These are phyloP conservation scores for Cercospora zeina DNA, from an alignment of 2,329 filamentous ascomycete species.

Conservation along the genomic window DNA sequence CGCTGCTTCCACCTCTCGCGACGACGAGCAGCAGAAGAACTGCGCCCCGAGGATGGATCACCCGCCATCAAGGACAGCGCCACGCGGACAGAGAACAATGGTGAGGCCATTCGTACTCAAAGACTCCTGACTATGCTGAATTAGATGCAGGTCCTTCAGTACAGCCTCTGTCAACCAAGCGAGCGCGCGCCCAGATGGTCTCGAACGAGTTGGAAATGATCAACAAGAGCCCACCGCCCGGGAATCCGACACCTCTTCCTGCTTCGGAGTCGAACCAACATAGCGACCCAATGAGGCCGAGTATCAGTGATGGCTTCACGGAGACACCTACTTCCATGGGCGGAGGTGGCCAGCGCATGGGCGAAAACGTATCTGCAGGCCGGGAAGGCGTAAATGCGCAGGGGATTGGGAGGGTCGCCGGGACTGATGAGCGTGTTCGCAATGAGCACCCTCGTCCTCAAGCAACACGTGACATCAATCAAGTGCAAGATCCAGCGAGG, in stretches of 20 bases:
- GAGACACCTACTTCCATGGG: conserved; percentile 23
- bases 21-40: conserved; percentile 17
- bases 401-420: conserved; percentile 22
- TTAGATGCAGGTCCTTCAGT: conserved; percentile 11
- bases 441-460: conserved; percentile 22
- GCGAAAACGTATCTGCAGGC: conserved; percentile 29
- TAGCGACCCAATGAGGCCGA: conserved; percentile 20
- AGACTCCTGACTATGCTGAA: neutral
- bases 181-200: conserved; percentile 29
- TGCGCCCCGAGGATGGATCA: conserved; percentile 19
- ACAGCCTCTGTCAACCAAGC: conserved; percentile 13
- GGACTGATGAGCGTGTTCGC: conserved; percentile 17
- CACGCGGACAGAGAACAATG: conserved; percentile 12
- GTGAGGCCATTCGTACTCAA: neutral
- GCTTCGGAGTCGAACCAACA: conserved; percentile 21
- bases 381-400: conserved; percentile 33
- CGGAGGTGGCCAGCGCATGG: conserved; percentile 25
- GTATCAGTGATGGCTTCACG: conserved; percentile 24
- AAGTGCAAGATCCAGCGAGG: conserved; percentile 21
- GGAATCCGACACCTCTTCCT: conserved; percentile 17
- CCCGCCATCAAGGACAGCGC: conserved; percentile 16
- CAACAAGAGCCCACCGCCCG: conserved; percentile 30
- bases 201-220: conserved; percentile 34
- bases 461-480: conserved; percentile 7
- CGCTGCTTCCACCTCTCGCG: conserved; percentile 30